Percentiles rank a stretch among this genome's conserved stretches.
Evolutionary conservation across 768 basidiomycete species (phyloP).

Genomic region (Rubroboletus pulcherrimus): DNA sequence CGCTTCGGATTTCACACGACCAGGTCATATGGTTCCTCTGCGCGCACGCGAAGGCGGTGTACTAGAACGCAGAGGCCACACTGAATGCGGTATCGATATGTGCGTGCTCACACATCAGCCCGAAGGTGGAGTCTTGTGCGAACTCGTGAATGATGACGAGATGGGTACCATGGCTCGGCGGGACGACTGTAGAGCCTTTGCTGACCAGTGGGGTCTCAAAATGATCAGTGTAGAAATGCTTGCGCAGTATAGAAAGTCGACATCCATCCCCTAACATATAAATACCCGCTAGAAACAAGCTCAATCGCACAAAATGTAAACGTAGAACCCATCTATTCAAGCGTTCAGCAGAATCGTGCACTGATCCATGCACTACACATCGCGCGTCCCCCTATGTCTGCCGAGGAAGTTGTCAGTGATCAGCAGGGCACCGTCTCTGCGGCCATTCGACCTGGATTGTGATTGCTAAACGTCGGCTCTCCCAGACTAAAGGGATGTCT

Average conservation of each 20-base stretch:
- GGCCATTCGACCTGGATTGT: not conserved
- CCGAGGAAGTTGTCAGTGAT: no score
- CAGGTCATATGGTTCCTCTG: slow-evolving; percentile 94
- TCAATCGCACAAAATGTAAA: not conserved
- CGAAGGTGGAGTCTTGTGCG: slow-evolving; percentile 80
- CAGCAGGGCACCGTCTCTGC: no score
- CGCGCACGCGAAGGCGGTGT: slow-evolving; percentile 85
- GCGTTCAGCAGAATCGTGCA: not conserved
- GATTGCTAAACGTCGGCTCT: not conserved
- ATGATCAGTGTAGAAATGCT: slow-evolving; percentile 94
- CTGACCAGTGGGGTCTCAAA: slow-evolving; percentile 83
- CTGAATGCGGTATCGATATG: slow-evolving; percentile 85
- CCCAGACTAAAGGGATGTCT: not conserved
- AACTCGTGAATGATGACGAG: slow-evolving; percentile 89
- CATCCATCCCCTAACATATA: not conserved
- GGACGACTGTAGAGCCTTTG: slow-evolving; percentile 90
- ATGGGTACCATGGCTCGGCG: slow-evolving; percentile 90
- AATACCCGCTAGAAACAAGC: not conserved
- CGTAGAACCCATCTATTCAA: not conserved
- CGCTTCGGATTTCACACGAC: slow-evolving; percentile 78
- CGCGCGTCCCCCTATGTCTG: not conserved
- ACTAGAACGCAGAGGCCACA: slow-evolving; percentile 86
- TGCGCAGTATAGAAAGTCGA: slow-evolving; percentile 37
- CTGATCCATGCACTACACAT: not conserved
- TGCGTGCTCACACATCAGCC: slow-evolving; percentile 67